These are phyloP conservation scores for Aspergillus aculeatus DNA, from an alignment of 2,329 filamentous ascomycete species.

Conservation along the genomic window DNA sequence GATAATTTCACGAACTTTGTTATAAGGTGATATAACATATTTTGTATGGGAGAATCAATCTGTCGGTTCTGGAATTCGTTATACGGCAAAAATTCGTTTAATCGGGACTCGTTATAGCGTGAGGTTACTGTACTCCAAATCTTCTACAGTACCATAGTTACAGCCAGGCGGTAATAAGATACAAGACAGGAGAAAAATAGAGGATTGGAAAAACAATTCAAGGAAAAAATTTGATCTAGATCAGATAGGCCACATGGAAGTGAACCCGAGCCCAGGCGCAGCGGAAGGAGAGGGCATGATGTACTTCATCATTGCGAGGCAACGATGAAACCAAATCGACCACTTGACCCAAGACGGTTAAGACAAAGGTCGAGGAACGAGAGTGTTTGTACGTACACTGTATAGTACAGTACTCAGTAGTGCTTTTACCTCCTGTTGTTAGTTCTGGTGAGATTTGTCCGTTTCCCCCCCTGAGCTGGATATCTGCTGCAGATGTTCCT, in stretches of 20 bases:
- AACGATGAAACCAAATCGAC: neutral
- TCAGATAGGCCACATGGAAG: neutral
- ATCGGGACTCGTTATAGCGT: too few relatives aligned
- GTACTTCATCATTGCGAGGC: neutral
- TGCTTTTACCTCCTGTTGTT: neutral
- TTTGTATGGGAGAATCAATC: too few relatives aligned
- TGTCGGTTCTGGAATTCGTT: too few relatives aligned
- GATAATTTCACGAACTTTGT: too few relatives aligned
- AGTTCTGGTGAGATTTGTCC: neutral
- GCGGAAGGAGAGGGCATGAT: neutral
- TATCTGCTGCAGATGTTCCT: neutral
- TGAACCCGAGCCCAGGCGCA: neutral
- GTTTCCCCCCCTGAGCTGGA: neutral
- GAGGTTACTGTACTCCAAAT: neutral
- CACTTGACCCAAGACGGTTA: neutral
- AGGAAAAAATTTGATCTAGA: neutral
- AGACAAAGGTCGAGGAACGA: neutral
- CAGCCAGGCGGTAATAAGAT: too few relatives aligned
- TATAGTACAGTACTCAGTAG: too few relatives aligned
- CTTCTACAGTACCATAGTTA: too few relatives aligned
- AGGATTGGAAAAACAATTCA: neutral
- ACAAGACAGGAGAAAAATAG: too few relatives aligned
- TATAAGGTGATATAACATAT: too few relatives aligned
- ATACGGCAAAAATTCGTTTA: too few relatives aligned
- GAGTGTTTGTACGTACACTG: too few relatives aligned